Percentiles rank a stretch among this genome's conserved stretches.
These are phyloP conservation scores for Penicillium salamii DNA, from an alignment of 495 filamentous ascomycete species.

Conservation along the genomic window DNA sequence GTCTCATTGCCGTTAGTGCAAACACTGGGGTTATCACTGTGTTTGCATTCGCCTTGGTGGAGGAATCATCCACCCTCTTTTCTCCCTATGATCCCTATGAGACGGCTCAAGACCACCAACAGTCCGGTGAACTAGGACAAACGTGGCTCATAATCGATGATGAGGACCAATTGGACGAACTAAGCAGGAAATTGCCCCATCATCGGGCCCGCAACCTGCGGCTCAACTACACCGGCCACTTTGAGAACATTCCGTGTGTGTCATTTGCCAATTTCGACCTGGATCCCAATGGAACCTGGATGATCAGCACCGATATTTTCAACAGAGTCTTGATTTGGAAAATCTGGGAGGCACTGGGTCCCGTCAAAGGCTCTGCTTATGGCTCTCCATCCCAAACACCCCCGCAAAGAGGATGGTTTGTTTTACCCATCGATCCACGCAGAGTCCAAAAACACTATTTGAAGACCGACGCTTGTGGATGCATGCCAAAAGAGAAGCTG, in stretches of 20 bases:
- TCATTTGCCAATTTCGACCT: constrained; percentile 65
- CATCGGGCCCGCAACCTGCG: constrained; percentile 39
- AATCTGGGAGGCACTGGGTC: constrained; percentile 50
- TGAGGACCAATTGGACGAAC: constrained; percentile 20
- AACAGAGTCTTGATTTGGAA: constrained; percentile 66
- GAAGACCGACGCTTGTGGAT: constrained; percentile 44
- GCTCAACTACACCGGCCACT: constrained; percentile 44
- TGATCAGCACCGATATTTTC: constrained; percentile 72
- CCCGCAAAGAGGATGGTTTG: constrained; percentile 42
- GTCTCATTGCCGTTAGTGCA: constrained; percentile 76
- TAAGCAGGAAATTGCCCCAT: constrained; percentile 30
- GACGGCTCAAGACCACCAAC: no score
- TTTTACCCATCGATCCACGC: constrained; percentile 50
- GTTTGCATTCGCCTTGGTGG: constrained; percentile 68
- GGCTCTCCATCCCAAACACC: constrained; percentile 17
- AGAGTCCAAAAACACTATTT: constrained; percentile 36
- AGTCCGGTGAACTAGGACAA: constrained; percentile 29
- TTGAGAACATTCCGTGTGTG: constrained; percentile 73
- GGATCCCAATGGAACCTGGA: constrained; percentile 62
- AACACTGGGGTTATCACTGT: constrained; percentile 68
- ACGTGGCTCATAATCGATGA: constrained; percentile 37
- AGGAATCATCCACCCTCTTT: constrained; percentile 24
- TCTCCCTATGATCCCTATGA: no score
- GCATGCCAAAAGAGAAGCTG: constrained; percentile 23
- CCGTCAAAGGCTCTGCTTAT: constrained; percentile 28